A percentile compares a stretch with the other conserved stretches of the same genome.
phyloP scores from a whole-genome alignment of 192 early-diverging fungal genomes.

The Backusella australiensis region DNA sequence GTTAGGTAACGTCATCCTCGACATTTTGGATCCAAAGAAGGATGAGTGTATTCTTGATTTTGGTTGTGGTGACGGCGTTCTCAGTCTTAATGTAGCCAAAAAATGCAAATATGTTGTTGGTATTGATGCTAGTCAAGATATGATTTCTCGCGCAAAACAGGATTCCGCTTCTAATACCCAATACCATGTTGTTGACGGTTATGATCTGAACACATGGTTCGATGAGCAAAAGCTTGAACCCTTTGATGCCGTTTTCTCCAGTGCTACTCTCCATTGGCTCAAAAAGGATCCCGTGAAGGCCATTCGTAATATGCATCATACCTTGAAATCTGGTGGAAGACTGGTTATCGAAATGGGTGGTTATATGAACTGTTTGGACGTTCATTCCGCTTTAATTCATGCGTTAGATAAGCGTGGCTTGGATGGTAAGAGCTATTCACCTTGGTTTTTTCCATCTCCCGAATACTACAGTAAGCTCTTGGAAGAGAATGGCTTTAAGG shows the following conservation, averaged over 20 bases:
- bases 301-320: slow-evolving; percentile 51
- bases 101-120: slow-evolving; percentile 53
- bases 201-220: slow-evolving; percentile 40
- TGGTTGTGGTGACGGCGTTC: slow-evolving; percentile 65
- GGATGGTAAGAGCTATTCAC: slow-evolving; percentile 34
- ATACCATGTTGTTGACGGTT: slow-evolving; percentile 54
- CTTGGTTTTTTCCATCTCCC: slow-evolving; percentile 48
- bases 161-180: slow-evolving; percentile 21
- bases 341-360: slow-evolving; percentile 63
- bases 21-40: slow-evolving; percentile 47
- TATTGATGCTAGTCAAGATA: slow-evolving; percentile 53
- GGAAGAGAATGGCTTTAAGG: slow-evolving; percentile 47
- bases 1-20: slow-evolving; percentile 46
- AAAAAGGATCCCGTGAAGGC: slow-evolving; percentile 55
- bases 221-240: slow-evolving; percentile 34
- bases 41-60: slow-evolving; percentile 63
- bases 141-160: slow-evolving; percentile 50
- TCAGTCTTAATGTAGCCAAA: slow-evolving; percentile 53
- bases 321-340: slow-evolving; percentile 53
- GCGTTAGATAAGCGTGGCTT: slow-evolving; percentile 46
- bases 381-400: slow-evolving; percentile 34
- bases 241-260: slow-evolving; percentile 72
- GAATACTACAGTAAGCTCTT: slow-evolving; percentile 50
- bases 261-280: slow-evolving; percentile 76
- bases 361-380: slow-evolving; percentile 39